Evolutionary conservation across 306 rosid species (phyloP), one percentile per base, ranked within the genome.

Genomic region (Astragalus membranaceus): DNA sequence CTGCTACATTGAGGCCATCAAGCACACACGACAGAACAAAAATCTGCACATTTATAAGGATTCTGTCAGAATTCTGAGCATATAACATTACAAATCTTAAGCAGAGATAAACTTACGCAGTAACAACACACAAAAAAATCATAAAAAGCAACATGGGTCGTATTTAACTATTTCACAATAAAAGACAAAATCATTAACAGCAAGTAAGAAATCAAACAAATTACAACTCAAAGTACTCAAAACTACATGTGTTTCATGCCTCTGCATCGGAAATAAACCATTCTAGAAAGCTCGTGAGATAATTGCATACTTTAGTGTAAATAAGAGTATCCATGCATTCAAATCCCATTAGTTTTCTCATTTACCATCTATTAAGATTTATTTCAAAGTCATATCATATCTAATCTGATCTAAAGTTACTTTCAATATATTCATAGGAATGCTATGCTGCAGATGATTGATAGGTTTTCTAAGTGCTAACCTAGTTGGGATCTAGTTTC

Each of bases 31-130:
- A 66, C 6, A 62, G 4, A 10, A 20, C 32, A 17, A 42, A 16
- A 68, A 71, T 58, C 97, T 93, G 92, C 81, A 78, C 13, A 65
- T 66, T 13, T 7, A 32, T n/a, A 7, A 65, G 41, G 53, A 76
- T 64, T 13, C 32, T 11, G 30, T 59, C 23, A 29, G 35, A 69
- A 73, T 5, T 23, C 57, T 46, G 55, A 3, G 32, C 30, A 52
- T 33, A 41, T 5, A 53, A 7, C 35, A 52, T 2, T 37, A 39
- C 50, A 61, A 37, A 37, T 37, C 49, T 11, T 5, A 56, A 56
- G 37, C 60, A 26, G 39, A 55, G 13, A 30, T 7, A 56, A 56
- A 30, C 17, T 56, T 56, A 10, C 15, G 14, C 1, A 61, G 6
- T 13, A 61, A 61, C 16, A 14, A 9, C 36, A 6, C 36, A 20